A percentile compares a stretch with the other conserved stretches of the same genome.
These are phyloP conservation scores for Drechslerella stenobrocha DNA, from an alignment of 2,329 filamentous ascomycete species.

Conservation along the genomic window DNA sequence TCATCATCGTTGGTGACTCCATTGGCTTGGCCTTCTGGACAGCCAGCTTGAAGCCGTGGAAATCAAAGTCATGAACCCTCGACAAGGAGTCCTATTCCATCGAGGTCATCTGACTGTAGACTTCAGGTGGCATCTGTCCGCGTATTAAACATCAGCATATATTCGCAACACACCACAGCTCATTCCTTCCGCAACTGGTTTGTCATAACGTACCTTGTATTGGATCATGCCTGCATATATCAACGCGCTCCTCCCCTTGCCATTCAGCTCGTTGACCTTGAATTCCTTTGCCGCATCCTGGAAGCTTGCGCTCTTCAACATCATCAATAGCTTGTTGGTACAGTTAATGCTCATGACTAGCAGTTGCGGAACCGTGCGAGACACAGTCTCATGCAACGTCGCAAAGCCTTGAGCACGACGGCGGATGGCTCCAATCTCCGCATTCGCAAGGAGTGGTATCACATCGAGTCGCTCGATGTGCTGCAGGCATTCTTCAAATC, in stretches of 20 bases:
- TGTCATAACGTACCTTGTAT: slow-evolving; percentile 51
- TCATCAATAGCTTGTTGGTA: slow-evolving; percentile 76
- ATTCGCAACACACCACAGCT: no score
- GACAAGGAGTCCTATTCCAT: slow-evolving; percentile 34
- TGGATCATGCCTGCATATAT: slow-evolving; percentile 54
- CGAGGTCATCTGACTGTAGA: slow-evolving; percentile 47
- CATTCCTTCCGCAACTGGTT: no score
- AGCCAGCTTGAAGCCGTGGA: background rate
- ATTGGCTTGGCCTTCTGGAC: background rate
- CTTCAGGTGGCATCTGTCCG: slow-evolving; percentile 48
- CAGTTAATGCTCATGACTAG: slow-evolving; percentile 91
- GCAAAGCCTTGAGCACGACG: slow-evolving; percentile 79
- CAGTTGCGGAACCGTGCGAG: slow-evolving; percentile 85
- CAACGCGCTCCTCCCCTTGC: slow-evolving; percentile 51
- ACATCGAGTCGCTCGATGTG: slow-evolving; percentile 74
- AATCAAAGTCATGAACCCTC: background rate
- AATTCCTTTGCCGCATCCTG: slow-evolving; percentile 55
- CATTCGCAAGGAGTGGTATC: slow-evolving; percentile 73
- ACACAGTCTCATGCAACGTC: slow-evolving; percentile 74
- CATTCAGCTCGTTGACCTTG: slow-evolving; percentile 50
- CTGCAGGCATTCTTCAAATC: slow-evolving; percentile 67
- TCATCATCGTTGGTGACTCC: background rate
- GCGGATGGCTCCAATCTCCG: slow-evolving; percentile 78
- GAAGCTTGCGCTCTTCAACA: slow-evolving; percentile 71
- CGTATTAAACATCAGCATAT: background rate